Conservation (phyloP, 345 rosid genomes). For the Iberis pinnata region DNA sequence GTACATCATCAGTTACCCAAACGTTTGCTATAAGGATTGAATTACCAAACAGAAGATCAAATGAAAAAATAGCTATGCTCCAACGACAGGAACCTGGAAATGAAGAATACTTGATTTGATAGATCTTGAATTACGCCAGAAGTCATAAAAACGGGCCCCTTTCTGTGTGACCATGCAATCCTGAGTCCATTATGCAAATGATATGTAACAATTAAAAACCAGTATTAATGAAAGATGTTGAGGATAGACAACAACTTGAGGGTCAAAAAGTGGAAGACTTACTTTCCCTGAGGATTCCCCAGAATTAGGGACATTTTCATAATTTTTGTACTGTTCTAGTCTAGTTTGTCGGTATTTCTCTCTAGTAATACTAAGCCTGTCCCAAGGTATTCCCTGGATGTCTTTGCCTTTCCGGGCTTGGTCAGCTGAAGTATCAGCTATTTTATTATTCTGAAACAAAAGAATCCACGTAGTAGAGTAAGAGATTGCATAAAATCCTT, state of each 20-base stretch:
- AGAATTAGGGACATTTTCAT: slow-evolving; percentile 65
- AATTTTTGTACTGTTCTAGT: slow-evolving; percentile 75
- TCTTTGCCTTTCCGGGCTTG: slow-evolving; percentile 75
- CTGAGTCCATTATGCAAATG: slow-evolving; percentile 25
- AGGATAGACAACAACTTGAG: background rate
- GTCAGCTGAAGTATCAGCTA: slow-evolving; percentile 64
- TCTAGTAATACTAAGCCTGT: slow-evolving; percentile 60
- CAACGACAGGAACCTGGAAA: slow-evolving; percentile 43
- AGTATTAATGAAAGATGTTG: too few relatives aligned
- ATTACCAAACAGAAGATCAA: background rate
- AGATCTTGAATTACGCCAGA: slow-evolving; percentile 62
- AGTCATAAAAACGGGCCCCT: slow-evolving; percentile 49
- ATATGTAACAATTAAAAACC: background rate
- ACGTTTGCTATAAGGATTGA: background rate
- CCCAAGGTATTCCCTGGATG: slow-evolving; percentile 19
- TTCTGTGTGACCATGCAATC: slow-evolving; percentile 51
- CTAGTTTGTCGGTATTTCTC: slow-evolving; percentile 70
- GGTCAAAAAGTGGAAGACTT: background rate
- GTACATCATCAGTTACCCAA: background rate
- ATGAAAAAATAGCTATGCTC: background rate
- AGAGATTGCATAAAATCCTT: background rate
- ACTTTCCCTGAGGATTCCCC: slow-evolving; percentile 62
- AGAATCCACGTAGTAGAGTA: slow-evolving; percentile 6
- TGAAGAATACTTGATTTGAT: slow-evolving; percentile 72
- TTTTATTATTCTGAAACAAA: slow-evolving; percentile 37